Base-by-base conservation (phyloP, 2,329 filamentous ascomycete species). In the Colletotrichum neosansevieriae region DNA sequence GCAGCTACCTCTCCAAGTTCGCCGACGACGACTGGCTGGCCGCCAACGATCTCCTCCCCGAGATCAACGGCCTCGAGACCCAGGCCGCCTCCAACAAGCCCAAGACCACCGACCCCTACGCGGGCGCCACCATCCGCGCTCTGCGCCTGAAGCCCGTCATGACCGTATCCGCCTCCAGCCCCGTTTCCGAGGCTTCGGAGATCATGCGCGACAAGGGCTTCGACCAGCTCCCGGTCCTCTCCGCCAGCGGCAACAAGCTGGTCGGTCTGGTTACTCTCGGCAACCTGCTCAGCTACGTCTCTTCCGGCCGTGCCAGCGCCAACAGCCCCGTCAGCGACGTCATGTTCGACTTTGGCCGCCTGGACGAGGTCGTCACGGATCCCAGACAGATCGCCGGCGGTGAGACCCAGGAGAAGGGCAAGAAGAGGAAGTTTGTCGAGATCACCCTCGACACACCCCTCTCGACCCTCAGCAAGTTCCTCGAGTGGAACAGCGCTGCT, bases 21-120 rank as follows among this genome's bases (percentile, higher is more conserved):
- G 94, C 94, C 72, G 96, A 99, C 78, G 97, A 99, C 77, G 96
- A 98, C 84, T 99, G 96, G 97, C 90, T 99, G 63, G 94, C 94
- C 12, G 96, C 96, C 71, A 99, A 99, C 82, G 92, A 95, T 78
- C 92, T 99, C 24, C 87, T 98, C 29, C 89, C 93, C n/a, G 75
- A 76, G 13, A 77, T 81, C 71, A 80, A 81, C 70, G 82, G 80
- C 15, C 44, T 86, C 82, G 71, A 88, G 83, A 61, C 83, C 79
- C 51, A 78, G 75, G 24, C 79, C 77, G 72, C 79, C 70, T 74
- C 77, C 71, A 76, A 80, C 51, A 75, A 79, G 57, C 15, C 75
- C 71, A 77, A 80, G 72, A n/a, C 82, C 9, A 80, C 84, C 60
- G 92, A 97, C 77, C 87, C 92, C 11, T 96, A 97, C 78, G 85